phyloP scores from a whole-genome alignment of 495 filamentous ascomycete genomes.

The Corynascus novoguineensis region DNA sequence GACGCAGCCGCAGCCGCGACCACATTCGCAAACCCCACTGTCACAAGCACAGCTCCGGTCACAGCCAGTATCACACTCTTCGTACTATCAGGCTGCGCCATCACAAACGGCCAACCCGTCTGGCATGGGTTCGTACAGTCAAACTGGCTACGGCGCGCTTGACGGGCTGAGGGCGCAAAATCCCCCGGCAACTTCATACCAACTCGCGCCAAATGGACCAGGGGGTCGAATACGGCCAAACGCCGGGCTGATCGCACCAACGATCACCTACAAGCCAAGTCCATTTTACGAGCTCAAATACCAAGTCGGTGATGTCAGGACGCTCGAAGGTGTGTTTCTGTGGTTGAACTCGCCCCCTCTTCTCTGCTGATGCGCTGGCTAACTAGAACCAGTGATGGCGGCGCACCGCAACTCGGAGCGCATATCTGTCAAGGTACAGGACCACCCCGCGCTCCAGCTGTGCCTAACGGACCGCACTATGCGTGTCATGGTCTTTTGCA shows the following conservation, averaged over 20 bases:
- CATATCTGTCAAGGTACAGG: constrained; percentile 47
- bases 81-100: constrained; percentile 6
- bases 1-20: not conserved
- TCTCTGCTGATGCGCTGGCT: constrained; percentile 16
- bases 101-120: constrained; percentile 6
- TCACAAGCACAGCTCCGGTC: not conserved
- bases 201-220: not conserved
- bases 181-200: not conserved
- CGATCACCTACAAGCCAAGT: constrained; percentile 60
- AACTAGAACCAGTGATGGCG: constrained; percentile 45
- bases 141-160: constrained; percentile 2
- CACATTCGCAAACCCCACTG: not conserved
- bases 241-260: constrained; percentile 5
- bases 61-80: constrained; percentile 1
- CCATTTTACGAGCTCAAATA: constrained; percentile 66
- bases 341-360: not conserved
- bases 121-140: constrained; percentile 15
- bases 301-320: constrained; percentile 54
- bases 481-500: constrained; percentile 78
- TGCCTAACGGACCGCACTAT: constrained; percentile 50
- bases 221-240: not conserved
- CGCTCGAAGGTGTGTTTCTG: constrained; percentile 63
- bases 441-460: constrained; percentile 42
- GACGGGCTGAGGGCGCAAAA: constrained; percentile 5
- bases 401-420: constrained; percentile 54